These are phyloP conservation scores for Colletotrichum acutatum DNA, from an alignment of 2,329 filamentous ascomycete genomes.

Conservation along the genomic window DNA sequence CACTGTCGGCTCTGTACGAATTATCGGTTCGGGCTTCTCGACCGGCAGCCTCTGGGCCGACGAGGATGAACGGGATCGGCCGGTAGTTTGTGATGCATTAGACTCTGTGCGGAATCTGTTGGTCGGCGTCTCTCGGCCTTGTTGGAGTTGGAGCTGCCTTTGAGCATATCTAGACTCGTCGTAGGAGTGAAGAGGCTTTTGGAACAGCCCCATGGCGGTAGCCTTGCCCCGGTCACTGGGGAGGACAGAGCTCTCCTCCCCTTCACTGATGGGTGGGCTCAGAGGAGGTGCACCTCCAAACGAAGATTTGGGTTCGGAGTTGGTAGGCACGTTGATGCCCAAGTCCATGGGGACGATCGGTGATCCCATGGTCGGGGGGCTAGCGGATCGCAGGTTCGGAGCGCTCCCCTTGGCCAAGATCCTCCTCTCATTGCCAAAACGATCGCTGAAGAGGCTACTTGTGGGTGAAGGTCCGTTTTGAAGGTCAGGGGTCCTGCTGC, in stretches of 20 bases:
- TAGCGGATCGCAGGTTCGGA: constrained; percentile 72
- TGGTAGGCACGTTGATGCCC: constrained; percentile 34
- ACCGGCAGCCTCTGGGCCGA: constrained; percentile 50
- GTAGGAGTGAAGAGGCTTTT: constrained; percentile 79
- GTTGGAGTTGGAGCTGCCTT: constrained; percentile 82
- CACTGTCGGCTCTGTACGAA: constrained; percentile 43
- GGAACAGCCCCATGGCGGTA: constrained; percentile 72
- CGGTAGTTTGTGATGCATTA: constrained; percentile 51
- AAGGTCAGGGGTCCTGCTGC: constrained; percentile 62
- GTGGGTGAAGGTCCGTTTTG: constrained; percentile 59
- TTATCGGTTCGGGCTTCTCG: constrained; percentile 46
- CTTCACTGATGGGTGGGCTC: constrained; percentile 74
- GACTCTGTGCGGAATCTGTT: constrained; percentile 58
- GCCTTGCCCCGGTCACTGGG: constrained; percentile 85
- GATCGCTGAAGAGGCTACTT: constrained; percentile 55
- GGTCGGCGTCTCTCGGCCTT: constrained; percentile 74
- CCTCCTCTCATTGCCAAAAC: constrained; percentile 55
- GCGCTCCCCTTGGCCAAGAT: constrained; percentile 71
- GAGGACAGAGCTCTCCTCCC: constrained; percentile 73
- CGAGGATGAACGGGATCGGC: constrained; percentile 60
- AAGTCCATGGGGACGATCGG: constrained; percentile 46
- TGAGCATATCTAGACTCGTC: constrained; percentile 89
- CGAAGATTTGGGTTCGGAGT: constrained; percentile 42
- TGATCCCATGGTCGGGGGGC: constrained; percentile 55
- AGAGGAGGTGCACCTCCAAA: constrained; percentile 51